phyloP scores from a whole-genome alignment of 2,329 filamentous ascomycete species.

The Colletotrichum liriopes region DNA sequence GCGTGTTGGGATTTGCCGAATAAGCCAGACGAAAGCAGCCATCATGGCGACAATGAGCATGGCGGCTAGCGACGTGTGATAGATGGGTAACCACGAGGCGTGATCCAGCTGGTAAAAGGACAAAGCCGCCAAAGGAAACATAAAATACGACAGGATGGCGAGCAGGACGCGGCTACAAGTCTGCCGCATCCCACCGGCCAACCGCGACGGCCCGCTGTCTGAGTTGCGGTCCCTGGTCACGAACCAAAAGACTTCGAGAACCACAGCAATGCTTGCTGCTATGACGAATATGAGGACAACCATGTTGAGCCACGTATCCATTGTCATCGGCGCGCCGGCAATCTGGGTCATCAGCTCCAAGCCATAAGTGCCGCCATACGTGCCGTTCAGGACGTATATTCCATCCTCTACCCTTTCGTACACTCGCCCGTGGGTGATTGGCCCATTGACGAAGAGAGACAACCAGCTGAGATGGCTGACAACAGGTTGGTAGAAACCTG shows the following conservation, averaged over 20 bases:
- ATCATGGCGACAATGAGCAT: constrained; percentile 46
- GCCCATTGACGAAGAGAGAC: constrained; percentile 71
- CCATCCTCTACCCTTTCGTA: constrained; percentile 62
- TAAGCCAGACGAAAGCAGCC: constrained; percentile 50
- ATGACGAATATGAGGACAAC: constrained; percentile 75
- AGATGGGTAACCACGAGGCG: constrained; percentile 42
- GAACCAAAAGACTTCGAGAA: constrained; percentile 63
- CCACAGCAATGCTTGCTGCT: constrained; percentile 64
- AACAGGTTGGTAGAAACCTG: constrained; percentile 81
- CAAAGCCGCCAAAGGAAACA: constrained; percentile 79
- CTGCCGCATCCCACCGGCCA: constrained; percentile 24
- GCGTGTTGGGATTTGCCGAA: constrained; percentile 46
- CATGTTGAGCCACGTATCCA: constrained; percentile 81
- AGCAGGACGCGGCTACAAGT: constrained; percentile 69
- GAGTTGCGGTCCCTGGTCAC: constrained; percentile 60
- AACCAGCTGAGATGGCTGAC: constrained; percentile 79
- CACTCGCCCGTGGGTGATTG: constrained; percentile 44
- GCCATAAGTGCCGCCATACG: constrained; percentile 69
- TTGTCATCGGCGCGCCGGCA: constrained; percentile 74
- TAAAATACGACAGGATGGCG: constrained; percentile 82
- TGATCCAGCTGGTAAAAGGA: constrained; percentile 79
- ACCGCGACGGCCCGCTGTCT: constrained; percentile 50
- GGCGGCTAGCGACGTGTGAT: constrained; percentile 53
- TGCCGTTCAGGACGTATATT: constrained; percentile 78
- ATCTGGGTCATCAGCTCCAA: constrained; percentile 78